phyloP scores from a whole-genome alignment of 1,284 basidiomycete genomes.

The Ceraceosorus guamensis region DNA sequence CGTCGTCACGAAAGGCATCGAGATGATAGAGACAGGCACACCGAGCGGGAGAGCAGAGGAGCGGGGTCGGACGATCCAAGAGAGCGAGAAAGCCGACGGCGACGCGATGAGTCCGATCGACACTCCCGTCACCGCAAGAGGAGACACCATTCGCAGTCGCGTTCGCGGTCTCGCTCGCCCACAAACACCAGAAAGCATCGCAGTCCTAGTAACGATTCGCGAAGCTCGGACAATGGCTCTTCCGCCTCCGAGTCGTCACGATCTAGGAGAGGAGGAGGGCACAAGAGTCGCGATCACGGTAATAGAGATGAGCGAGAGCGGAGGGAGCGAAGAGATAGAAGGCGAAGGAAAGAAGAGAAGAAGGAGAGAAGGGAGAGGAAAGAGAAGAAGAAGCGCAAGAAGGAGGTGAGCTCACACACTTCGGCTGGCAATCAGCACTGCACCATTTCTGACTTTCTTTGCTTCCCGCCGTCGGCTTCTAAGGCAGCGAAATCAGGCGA shows the following conservation, averaged over 20 bases:
- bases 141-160: not conserved
- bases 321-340: slow-evolving; percentile 1
- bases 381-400: not conserved
- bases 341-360: not conserved
- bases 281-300: not conserved
- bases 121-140: not conserved
- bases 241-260: not conserved
- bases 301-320: not conserved
- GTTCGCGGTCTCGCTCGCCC: slow-evolving; percentile 1
- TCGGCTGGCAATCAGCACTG: too few species aligned
- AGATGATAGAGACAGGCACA: not conserved
- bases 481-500: not conserved
- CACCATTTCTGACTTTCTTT: too few species aligned
- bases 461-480: too few species aligned
- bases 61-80: not conserved
- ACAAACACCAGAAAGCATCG: not conserved
- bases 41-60: not conserved
- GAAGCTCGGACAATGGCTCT: slow-evolving; percentile 1
- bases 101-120: not conserved
- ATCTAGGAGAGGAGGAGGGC: slow-evolving; percentile 3
- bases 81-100: not conserved
- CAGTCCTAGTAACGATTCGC: not conserved
- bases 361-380: slow-evolving; percentile 3
- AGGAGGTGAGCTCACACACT: not conserved
- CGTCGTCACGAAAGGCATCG: not conserved